phyloP scores from a whole-genome alignment of 306 rosid genomes.

The Cotoneaster glaucophyllus region DNA sequence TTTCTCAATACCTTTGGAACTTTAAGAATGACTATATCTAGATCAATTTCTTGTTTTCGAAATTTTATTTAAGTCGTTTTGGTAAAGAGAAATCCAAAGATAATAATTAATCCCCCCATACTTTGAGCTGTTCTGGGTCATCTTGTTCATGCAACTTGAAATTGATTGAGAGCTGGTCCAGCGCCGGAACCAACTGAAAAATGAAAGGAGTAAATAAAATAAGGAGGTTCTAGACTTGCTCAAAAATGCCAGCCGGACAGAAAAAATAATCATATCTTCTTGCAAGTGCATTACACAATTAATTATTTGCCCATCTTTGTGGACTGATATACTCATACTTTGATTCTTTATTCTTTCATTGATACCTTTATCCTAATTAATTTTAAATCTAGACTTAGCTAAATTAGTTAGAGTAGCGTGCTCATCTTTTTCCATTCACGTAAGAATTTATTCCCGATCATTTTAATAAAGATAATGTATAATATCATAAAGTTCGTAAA shows the following conservation, averaged over 20 bases:
- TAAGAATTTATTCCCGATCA: no score
- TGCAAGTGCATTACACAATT: background rate
- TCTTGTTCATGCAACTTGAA: background rate
- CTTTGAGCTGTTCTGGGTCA: background rate
- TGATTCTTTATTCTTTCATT: no score
- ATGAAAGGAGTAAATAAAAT: background rate
- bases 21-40: background rate
- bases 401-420: no score
- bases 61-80: background rate
- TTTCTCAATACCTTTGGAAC: background rate
- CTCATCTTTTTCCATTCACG: no score
- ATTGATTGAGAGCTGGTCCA: background rate
- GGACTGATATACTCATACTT: background rate
- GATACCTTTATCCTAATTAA: no score
- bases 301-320: slow-evolving; percentile 1
- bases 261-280: background rate
- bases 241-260: background rate
- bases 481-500: no score
- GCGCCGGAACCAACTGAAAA: background rate
- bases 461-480: no score
- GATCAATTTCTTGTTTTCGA: background rate
- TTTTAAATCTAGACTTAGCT: no score
- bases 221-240: background rate
- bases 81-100: background rate
- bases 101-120: background rate